These are phyloP conservation scores for Mortierella sp. DNA, from an alignment of 371 early-diverging fungal genomes.

Conservation along the genomic window DNA sequence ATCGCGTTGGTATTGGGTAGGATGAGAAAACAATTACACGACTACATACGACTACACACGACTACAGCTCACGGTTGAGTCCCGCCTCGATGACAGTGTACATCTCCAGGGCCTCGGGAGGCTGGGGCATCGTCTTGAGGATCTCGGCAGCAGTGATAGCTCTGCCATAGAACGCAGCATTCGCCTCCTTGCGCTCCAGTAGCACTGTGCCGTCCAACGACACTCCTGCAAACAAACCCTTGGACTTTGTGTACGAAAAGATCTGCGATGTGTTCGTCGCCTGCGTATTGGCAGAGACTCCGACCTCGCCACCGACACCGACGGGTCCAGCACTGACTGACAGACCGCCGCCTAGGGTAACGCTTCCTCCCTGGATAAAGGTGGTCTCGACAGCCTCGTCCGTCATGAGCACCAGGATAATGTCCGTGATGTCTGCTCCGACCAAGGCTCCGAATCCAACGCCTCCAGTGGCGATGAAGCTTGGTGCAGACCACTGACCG, in stretches of 20 bases:
- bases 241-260: conserved; percentile 77
- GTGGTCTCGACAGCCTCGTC: conserved; percentile 80
- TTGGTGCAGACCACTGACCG: conserved; percentile 68
- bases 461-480: conserved; percentile 68
- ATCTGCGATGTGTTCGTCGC: conserved; percentile 60
- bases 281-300: conserved; percentile 67
- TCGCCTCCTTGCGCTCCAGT: conserved; percentile 66
- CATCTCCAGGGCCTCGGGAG: conserved; percentile 48
- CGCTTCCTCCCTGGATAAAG: conserved; percentile 44
- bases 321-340: conserved; percentile 83
- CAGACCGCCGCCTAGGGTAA: conserved; percentile 49
- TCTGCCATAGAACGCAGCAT: conserved; percentile 63
- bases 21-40: no score
- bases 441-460: conserved; percentile 82
- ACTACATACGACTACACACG: no score
- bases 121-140: conserved; percentile 54
- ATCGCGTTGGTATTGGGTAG: no score
- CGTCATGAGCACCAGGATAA: conserved; percentile 83
- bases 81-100: conserved; percentile 51
- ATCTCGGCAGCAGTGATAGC: conserved; percentile 64
- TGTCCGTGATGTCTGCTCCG: conserved; percentile 87
- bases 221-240: conserved; percentile 82
- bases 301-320: conserved; percentile 83
- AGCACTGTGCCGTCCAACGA: conserved; percentile 68
- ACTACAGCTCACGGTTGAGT: conserved; percentile 43